These are phyloP conservation scores for Gynochthodes officinalis DNA, from an alignment of 257 asterid species.

Conservation along the genomic window DNA sequence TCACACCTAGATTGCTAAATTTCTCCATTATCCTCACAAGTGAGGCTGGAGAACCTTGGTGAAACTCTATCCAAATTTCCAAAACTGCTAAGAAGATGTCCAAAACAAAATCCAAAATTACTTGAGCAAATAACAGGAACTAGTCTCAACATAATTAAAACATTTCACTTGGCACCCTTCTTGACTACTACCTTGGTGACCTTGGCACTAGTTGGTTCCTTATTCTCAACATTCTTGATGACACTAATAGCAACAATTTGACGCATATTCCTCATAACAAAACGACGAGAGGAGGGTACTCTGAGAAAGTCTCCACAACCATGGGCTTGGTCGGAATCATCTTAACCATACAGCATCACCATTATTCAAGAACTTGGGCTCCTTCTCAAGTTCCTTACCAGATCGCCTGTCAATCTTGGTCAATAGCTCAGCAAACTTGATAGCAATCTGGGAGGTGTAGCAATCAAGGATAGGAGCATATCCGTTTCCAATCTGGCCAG, in stretches of 20 bases:
- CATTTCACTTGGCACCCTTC: constrained; percentile 20
- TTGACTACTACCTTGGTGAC: constrained; percentile 31
- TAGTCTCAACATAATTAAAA: neutral
- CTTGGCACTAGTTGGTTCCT: constrained; percentile 32
- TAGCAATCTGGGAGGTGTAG: constrained; percentile 32
- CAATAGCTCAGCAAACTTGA: constrained; percentile 25
- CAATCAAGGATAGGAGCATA: constrained; percentile 31
- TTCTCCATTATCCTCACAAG: constrained; percentile 18
- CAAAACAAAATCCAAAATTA: constrained; percentile 4
- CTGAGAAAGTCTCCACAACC: constrained; percentile 36
- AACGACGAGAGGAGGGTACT: constrained; percentile 33
- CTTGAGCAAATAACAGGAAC: constrained; percentile 1
- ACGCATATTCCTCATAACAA: constrained; percentile 38
- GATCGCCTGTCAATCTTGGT: constrained; percentile 33
- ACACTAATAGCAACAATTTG: constrained; percentile 37
- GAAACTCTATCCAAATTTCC: neutral
- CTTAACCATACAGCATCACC: constrained; percentile 36
- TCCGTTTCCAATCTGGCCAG: constrained; percentile 33
- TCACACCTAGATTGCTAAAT: constrained; percentile 6
- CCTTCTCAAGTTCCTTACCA: constrained; percentile 34
- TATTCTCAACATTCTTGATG: constrained; percentile 34
- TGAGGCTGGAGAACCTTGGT: constrained; percentile 14
- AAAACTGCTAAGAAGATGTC: constrained; percentile 11
- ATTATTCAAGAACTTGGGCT: constrained; percentile 30
- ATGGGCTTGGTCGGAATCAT: constrained; percentile 36